phyloP scores from a whole-genome alignment of 2,329 filamentous ascomycete species.

The Aphanocladium album region DNA sequence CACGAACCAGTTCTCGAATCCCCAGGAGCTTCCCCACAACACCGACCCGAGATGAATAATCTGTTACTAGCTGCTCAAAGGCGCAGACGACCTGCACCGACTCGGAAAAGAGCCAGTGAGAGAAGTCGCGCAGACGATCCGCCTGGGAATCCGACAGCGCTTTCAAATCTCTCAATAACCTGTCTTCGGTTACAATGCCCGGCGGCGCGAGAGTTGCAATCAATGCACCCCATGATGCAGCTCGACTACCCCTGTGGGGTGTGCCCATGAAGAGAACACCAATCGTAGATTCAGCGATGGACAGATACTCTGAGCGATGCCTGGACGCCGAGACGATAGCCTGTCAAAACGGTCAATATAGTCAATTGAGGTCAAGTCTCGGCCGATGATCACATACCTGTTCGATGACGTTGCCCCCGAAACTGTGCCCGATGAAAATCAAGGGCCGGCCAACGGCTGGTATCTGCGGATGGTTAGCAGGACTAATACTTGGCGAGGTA shows the following conservation, averaged over 20 bases:
- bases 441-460: constrained; percentile 3
- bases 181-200: not conserved
- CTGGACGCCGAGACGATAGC: constrained; percentile 13
- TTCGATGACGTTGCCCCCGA: constrained; percentile 14
- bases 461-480: not conserved
- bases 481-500: not conserved
- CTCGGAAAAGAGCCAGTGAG: constrained; percentile 12
- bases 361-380: no score
- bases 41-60: constrained; percentile 9
- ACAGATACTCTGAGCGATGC: not conserved
- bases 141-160: constrained; percentile 4
- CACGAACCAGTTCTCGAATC: not conserved
- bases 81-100: constrained; percentile 13
- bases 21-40: not conserved
- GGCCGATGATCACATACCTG: not conserved
- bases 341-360: not conserved
- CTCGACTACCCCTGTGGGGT: constrained; percentile 10
- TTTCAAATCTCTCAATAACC: constrained; percentile 9
- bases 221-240: constrained; percentile 8
- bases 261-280: constrained; percentile 14
- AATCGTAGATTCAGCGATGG: constrained; percentile 11
- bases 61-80: constrained; percentile 13
- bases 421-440: constrained; percentile 13
- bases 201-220: constrained; percentile 5
- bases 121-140: constrained; percentile 16